These are phyloP conservation scores for Pyrenopolyporus hunteri DNA, from an alignment of 495 filamentous ascomycete genomes.

Conservation along the genomic window DNA sequence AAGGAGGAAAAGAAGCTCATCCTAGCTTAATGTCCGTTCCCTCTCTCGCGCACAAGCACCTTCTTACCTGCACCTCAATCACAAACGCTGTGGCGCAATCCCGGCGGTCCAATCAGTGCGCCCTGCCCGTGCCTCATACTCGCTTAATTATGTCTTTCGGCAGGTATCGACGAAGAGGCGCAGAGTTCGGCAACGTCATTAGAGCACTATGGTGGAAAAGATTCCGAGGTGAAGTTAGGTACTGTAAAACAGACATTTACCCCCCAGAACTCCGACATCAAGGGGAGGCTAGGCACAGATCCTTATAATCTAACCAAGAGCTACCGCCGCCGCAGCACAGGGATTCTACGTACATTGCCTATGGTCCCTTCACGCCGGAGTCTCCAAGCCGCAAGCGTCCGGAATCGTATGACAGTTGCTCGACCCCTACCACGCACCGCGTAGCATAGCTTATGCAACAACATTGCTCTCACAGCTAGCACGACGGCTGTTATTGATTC, in stretches of 20 bases:
- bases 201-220: neutral
- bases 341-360: too few species aligned
- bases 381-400: neutral
- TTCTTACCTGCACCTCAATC: neutral
- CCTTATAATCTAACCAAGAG: slow-evolving; percentile 1
- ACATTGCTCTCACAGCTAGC: neutral
- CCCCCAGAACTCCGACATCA: too few species aligned
- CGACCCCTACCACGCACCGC: neutral
- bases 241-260: neutral
- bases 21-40: neutral
- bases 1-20: too few species aligned
- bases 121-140: neutral
- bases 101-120: neutral
- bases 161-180: neutral
- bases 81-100: neutral
- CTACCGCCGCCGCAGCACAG: too few species aligned
- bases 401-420: slow-evolving; percentile 22
- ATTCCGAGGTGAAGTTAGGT: neutral
- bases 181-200: slow-evolving; percentile 1
- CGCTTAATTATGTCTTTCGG: neutral
- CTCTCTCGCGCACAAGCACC: neutral
- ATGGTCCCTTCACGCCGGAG: too few species aligned
- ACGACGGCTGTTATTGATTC: neutral
- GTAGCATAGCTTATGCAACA: neutral
- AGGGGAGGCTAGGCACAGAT: neutral